phyloP scores from a whole-genome alignment of 192 early-diverging fungal species.

The Entomortierella lignicola region DNA sequence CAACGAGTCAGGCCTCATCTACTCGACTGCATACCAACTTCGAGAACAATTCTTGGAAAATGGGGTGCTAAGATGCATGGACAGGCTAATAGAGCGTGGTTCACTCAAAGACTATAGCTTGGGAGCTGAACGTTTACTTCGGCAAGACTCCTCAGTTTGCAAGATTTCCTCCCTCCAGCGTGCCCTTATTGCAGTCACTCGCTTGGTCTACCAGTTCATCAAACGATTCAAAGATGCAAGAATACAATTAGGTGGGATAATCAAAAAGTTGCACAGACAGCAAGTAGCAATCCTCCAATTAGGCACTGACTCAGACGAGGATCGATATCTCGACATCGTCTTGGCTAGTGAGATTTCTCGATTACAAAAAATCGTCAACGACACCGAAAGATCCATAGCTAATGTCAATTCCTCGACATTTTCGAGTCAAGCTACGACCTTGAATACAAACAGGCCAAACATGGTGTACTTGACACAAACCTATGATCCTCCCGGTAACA shows the following conservation, averaged over 20 bases:
- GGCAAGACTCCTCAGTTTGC: slow-evolving; percentile 6
- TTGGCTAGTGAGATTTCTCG: slow-evolving; percentile 17
- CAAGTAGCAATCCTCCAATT: neutral
- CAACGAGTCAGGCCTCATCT: slow-evolving; percentile 34
- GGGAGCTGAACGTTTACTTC: neutral
- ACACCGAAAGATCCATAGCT: slow-evolving; percentile 5
- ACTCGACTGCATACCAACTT: slow-evolving; percentile 37
- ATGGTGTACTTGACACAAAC: neutral
- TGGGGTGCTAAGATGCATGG: slow-evolving; percentile 39
- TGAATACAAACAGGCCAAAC: neutral
- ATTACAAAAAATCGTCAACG: slow-evolving; percentile 9
- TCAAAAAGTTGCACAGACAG: slow-evolving; percentile 7
- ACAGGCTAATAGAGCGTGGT: slow-evolving; percentile 29
- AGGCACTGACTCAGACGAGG: neutral
- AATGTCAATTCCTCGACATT: neutral
- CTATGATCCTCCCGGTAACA: slow-evolving; percentile 51
- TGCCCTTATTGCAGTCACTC: slow-evolving; percentile 42
- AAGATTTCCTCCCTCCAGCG: slow-evolving; percentile 19
- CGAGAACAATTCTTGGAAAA: slow-evolving; percentile 21
- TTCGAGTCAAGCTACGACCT: neutral
- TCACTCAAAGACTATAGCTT: slow-evolving; percentile 20
- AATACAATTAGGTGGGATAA: slow-evolving; percentile 1
- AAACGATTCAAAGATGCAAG: slow-evolving; percentile 37
- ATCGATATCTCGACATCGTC: slow-evolving; percentile 6
- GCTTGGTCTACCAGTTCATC: slow-evolving; percentile 48